phyloP scores from a whole-genome alignment of 257 asterid species.

The Ocimum tenuiflorum region DNA sequence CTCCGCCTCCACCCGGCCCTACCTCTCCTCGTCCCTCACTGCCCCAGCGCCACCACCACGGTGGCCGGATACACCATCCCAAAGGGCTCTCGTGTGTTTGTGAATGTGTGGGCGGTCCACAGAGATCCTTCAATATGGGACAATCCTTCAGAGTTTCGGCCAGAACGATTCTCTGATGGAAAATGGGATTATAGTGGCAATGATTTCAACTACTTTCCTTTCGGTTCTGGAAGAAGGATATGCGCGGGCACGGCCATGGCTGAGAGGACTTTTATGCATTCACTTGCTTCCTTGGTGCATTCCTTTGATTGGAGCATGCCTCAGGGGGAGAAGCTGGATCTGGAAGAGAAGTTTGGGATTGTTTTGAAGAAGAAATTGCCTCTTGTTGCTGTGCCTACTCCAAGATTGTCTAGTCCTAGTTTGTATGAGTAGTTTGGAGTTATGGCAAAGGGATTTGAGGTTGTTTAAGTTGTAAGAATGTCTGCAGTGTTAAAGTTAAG shows the following conservation, averaged over 20 bases:
- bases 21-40: conserved; percentile 65
- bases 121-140: conserved; percentile 60
- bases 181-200: conserved; percentile 45
- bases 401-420: conserved; percentile 39
- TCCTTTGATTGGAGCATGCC: conserved; percentile 68
- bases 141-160: too few species aligned
- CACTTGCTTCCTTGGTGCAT: conserved; percentile 52
- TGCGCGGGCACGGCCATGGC: conserved; percentile 52
- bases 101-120: conserved; percentile 65
- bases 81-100: conserved; percentile 49
- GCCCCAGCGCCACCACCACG: conserved; percentile 39
- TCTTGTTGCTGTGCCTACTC: conserved; percentile 52
- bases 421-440: conserved; percentile 8
- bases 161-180: conserved; percentile 54
- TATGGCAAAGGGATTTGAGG: too few species aligned
- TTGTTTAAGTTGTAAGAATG: too few species aligned
- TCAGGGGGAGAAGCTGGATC: conserved; percentile 37
- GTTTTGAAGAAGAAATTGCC: conserved; percentile 55
- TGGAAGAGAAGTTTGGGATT: conserved; percentile 64
- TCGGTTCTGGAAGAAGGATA: conserved; percentile 55
- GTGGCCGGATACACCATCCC: conserved; percentile 55
- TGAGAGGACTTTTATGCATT: conserved; percentile 39
- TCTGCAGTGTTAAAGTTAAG: too few species aligned
- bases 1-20: conserved; percentile 59
- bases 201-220: conserved; percentile 46